Conservation (phyloP, 148 eudicot genomes). For the Euryodendron excelsum region DNA sequence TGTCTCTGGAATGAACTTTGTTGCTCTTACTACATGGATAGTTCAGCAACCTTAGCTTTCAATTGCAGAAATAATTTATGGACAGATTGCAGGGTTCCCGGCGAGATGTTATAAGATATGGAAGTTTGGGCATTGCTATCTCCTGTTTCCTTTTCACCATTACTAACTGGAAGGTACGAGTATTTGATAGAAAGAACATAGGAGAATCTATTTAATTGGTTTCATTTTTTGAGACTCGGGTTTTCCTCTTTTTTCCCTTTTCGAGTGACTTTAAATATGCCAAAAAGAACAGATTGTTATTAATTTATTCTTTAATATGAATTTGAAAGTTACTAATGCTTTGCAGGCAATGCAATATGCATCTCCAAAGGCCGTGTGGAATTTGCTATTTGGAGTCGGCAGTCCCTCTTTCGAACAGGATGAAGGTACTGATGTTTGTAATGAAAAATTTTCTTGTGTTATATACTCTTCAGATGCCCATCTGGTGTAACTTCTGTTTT, state of each 20-base stretch:
- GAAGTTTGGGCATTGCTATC: slow-evolving; percentile 79
- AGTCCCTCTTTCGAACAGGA: slow-evolving; percentile 51
- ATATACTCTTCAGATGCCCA: background rate
- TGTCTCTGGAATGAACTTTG: background rate
- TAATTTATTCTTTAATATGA: slow-evolving; percentile 27
- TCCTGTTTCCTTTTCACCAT: slow-evolving; percentile 69
- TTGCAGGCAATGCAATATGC: slow-evolving; percentile 98
- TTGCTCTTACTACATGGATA: background rate
- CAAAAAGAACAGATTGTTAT: background rate
- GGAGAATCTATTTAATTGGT: background rate
- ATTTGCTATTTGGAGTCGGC: slow-evolving; percentile 60
- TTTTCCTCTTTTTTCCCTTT: slow-evolving; percentile 4
- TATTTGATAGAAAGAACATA: background rate
- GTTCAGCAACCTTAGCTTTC: slow-evolving; percentile 18
- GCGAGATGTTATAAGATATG: slow-evolving; percentile 80
- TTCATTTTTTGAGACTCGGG: background rate
- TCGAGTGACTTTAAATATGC: background rate
- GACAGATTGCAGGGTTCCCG: slow-evolving; percentile 93
- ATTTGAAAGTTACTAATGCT: slow-evolving; percentile 44
- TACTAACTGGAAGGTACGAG: slow-evolving; percentile 77
- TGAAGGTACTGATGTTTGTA: slow-evolving; percentile 44
- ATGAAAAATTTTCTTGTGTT: background rate
- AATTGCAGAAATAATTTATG: slow-evolving; percentile 44
- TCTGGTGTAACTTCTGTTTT: background rate
- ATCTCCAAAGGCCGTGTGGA: slow-evolving; percentile 97